Evolutionary conservation across 441 rosid genomes (phyloP).

Genomic region (Euphorbia corollata): DNA sequence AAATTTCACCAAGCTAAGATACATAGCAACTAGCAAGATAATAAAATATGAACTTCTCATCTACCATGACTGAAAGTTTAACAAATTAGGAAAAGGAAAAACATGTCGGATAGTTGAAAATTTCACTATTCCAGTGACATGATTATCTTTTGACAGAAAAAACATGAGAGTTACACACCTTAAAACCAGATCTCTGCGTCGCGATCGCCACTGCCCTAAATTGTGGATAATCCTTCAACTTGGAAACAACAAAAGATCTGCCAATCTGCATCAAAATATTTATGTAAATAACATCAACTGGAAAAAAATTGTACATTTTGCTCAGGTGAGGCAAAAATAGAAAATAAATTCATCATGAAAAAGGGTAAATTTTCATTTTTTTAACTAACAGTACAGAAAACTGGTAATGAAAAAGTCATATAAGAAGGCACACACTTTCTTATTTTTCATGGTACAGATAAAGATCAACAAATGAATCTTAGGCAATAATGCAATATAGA

Average conservation of each 20-base stretch:
- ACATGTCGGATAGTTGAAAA: background rate
- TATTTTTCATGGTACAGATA: background rate
- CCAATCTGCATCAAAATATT: conserved; percentile 45
- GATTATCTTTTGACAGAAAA: conserved; percentile 8
- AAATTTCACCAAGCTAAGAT: background rate
- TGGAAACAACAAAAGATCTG: conserved; percentile 69
- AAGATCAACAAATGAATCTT: background rate
- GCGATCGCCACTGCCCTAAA: conserved; percentile 85
- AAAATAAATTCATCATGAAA: background rate
- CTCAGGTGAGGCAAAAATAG: background rate
- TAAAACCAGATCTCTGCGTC: conserved; percentile 73
- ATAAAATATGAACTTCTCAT: background rate
- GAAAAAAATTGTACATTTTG: background rate
- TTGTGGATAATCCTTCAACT: conserved; percentile 85
- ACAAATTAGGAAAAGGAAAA: background rate
- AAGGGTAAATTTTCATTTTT: background rate
- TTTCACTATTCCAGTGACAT: background rate
- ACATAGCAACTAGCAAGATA: background rate
- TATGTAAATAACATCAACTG: background rate
- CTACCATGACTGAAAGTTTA: background rate
- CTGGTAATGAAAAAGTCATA: background rate
- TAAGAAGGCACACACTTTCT: background rate
- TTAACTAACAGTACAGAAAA: background rate
- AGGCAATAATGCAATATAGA: background rate
- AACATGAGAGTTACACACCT: conserved; percentile 40